Base-by-base conservation (phyloP, 2,329 filamentous ascomycete genomes). In the Cercospora beticola region DNA sequence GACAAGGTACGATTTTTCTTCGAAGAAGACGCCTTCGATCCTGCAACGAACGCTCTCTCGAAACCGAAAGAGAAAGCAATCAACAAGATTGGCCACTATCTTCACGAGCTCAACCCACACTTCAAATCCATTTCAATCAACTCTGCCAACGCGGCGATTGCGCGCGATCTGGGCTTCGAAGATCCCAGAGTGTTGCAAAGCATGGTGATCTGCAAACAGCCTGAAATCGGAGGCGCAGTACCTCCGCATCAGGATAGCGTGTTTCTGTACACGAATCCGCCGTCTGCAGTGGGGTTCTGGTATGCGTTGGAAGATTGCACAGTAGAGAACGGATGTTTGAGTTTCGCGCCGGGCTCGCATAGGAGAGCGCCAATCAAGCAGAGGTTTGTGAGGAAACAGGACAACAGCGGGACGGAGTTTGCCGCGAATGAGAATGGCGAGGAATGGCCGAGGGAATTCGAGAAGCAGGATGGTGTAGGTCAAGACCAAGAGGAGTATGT, bases 181-280 rank as follows among this genome's bases (percentile, higher is more conserved):
- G 92, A 97, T 79, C 92, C 94, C 1, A 84, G 90, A 21, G 85
- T 90, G 5, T 84, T 99, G 63, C 95, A 99, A 84, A 95, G 91
- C 79, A 99, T 99, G 95, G 86, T 98, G 30, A 98, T 99, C 75
- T 97, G 93, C 87, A 99, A 99, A 81, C 94, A 97, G 82, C 94
- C 95, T 23, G 92, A 96, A 81, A 97, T 98, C 64, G 95, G 95
- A 30, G 94, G 92, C 23, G 91, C 92, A 1, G 95, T 98, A 54
- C 93, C 91, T 0, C 88, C 93, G 23, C 95, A 99, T 79, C 94
- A 97, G 82, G 94, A 98, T 80, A 92, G 88, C 72, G 94, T 93
- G 0, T 99, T 98, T 74, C 75, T 99, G 70, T 98, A 97, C 79
- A 98, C 95, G 1, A 84, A 93, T 72, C 91, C 92, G 43, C 94